phyloP scores from a whole-genome alignment of 2,329 filamentous ascomycete species.

The Fusarium sacchari region DNA sequence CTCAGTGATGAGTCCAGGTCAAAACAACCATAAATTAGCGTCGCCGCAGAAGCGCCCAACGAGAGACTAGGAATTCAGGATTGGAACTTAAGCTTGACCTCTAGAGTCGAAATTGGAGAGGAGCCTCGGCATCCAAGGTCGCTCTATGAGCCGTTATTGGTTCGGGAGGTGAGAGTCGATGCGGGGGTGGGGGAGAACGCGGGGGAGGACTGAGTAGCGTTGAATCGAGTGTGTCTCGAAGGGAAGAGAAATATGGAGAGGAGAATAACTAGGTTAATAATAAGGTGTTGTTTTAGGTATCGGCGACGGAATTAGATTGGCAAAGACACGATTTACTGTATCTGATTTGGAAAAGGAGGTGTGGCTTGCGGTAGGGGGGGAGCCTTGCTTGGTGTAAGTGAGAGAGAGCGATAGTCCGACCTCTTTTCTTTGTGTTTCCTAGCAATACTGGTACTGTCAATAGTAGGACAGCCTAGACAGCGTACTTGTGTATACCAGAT shows the following conservation, averaged over 20 bases:
- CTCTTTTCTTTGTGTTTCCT: conserved; percentile 15
- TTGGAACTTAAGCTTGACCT: not conserved
- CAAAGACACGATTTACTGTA: not conserved
- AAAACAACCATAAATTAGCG: conserved; percentile 38
- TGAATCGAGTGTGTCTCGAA: conserved; percentile 8
- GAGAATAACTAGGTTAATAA: conserved; percentile 1
- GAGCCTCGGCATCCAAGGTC: conserved; percentile 35
- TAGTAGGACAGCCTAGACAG: conserved; percentile 13
- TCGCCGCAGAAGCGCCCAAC: conserved; percentile 2
- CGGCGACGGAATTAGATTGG: not conserved
- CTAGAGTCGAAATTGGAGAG: not conserved
- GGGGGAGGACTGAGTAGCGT: conserved; percentile 15
- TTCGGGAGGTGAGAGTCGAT: conserved; percentile 12
- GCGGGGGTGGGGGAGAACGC: conserved; percentile 31
- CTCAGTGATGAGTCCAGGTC: conserved; percentile 15
- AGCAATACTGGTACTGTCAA: not conserved
- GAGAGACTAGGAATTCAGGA: not conserved
- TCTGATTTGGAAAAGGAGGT: not conserved
- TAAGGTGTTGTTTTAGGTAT: not conserved
- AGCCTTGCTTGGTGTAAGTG: conserved; percentile 16
- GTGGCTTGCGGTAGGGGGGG: conserved; percentile 2
- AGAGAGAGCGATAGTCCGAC: conserved; percentile 4
- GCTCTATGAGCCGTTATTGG: conserved; percentile 24
- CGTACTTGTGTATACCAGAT: conserved; percentile 1
- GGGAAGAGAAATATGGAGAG: not conserved